Percentiles rank a stretch among this genome's conserved stretches.
These are phyloP conservation scores for Cytospora schulzeri DNA, from an alignment of 2,329 filamentous ascomycete genomes.

Conservation along the genomic window DNA sequence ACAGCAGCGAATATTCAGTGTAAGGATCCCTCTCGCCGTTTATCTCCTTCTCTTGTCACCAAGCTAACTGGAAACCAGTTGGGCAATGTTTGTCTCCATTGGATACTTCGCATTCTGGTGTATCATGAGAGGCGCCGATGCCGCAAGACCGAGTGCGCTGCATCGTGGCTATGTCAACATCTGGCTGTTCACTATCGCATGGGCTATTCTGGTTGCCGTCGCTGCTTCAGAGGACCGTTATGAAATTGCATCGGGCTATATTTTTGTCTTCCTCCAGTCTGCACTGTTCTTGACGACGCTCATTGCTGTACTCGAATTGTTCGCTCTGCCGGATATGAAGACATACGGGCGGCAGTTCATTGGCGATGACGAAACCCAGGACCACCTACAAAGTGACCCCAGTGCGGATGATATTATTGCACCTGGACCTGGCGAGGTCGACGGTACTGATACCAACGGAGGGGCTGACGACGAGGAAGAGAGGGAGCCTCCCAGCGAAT, in stretches of 20 bases:
- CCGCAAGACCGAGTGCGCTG: slow-evolving; percentile 80
- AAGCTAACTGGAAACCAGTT: slow-evolving; percentile 45
- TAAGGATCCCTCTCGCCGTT: slow-evolving; percentile 36
- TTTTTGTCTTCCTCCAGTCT: slow-evolving; percentile 77
- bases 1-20: slow-evolving; percentile 84
- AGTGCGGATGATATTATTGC: slow-evolving; percentile 43
- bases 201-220: slow-evolving; percentile 69
- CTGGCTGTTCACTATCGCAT: slow-evolving; percentile 80
- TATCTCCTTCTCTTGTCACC: not conserved
- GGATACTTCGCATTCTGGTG: slow-evolving; percentile 86
- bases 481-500: slow-evolving; percentile 48
- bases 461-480: slow-evolving; percentile 39
- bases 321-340: slow-evolving; percentile 72
- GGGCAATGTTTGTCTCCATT: slow-evolving; percentile 81
- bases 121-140: slow-evolving; percentile 75
- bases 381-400: slow-evolving; percentile 38
- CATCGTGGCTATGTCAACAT: slow-evolving; percentile 79
- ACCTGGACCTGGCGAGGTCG: slow-evolving; percentile 42
- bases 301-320: slow-evolving; percentile 78
- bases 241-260: slow-evolving; percentile 75
- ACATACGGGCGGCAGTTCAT: slow-evolving; percentile 65
- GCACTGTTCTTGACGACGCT: slow-evolving; percentile 73
- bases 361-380: slow-evolving; percentile 49
- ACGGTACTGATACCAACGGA: slow-evolving; percentile 35
- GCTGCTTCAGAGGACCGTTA: slow-evolving; percentile 77